Conservation (phyloP, 371 early-diverging fungal species). For the Apophysomyces trapeziformis region DNA sequence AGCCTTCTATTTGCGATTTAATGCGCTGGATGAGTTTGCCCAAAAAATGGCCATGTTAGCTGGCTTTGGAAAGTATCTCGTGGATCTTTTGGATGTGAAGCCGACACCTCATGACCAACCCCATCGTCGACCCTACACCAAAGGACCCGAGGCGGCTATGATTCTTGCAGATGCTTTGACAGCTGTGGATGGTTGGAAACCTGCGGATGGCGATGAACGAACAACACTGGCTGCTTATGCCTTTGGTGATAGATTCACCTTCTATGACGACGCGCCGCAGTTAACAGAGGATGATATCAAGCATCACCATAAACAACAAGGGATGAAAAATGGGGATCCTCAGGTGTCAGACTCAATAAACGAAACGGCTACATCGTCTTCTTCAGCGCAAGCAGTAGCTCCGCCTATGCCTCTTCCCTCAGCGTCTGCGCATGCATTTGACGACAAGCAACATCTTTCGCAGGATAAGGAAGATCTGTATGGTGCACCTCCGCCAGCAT, state of each 20-base stretch:
- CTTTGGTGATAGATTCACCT: background rate
- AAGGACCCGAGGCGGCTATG: slow-evolving; percentile 14
- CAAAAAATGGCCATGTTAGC: slow-evolving; percentile 38
- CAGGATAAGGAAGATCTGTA: background rate
- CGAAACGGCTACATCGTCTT: too few species aligned
- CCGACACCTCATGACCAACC: slow-evolving; percentile 20
- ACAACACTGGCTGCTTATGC: slow-evolving; percentile 15
- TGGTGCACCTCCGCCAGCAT: background rate
- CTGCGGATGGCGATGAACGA: slow-evolving; percentile 19
- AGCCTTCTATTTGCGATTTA: slow-evolving; percentile 42
- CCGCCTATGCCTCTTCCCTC: background rate
- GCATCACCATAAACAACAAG: background rate
- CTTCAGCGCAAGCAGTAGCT: background rate
- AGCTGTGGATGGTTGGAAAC: slow-evolving; percentile 23
- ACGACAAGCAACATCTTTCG: background rate
- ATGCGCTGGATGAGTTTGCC: slow-evolving; percentile 40
- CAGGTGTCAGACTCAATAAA: background rate
- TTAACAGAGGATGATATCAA: background rate
- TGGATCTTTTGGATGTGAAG: slow-evolving; percentile 34
- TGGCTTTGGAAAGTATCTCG: slow-evolving; percentile 39
- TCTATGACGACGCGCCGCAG: background rate
- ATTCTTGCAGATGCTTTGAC: slow-evolving; percentile 19
- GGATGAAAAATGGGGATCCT: background rate
- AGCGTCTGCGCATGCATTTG: background rate
- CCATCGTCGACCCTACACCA: slow-evolving; percentile 13